Percentiles rank a stretch among this genome's conserved stretches.
Conservation (phyloP, 2,329 filamentous ascomycete genomes). For the Calonectria honghensis region DNA sequence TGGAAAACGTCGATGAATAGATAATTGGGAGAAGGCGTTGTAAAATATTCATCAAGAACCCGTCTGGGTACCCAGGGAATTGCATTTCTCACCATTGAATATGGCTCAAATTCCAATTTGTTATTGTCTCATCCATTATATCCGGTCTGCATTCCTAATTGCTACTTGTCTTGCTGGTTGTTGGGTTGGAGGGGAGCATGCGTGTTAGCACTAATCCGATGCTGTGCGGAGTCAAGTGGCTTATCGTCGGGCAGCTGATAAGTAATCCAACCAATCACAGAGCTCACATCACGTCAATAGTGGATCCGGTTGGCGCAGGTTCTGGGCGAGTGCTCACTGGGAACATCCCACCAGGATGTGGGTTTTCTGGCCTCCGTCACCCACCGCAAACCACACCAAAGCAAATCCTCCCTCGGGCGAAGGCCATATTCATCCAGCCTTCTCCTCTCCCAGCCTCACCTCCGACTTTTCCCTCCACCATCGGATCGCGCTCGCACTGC, state of each 20-base stretch:
- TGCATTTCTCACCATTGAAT: neutral
- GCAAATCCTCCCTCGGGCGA: conserved; percentile 29
- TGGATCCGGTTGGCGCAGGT: conserved; percentile 38
- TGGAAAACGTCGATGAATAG: neutral
- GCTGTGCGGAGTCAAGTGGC: conserved; percentile 41
- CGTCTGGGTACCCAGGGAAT: too few relatives aligned
- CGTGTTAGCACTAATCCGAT: conserved; percentile 28
- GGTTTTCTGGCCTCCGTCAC: conserved; percentile 50
- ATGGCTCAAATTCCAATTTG: neutral
- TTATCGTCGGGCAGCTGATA: conserved; percentile 53
- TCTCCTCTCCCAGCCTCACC: conserved; percentile 49
- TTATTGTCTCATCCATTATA: conserved; percentile 25
- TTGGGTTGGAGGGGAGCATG: conserved; percentile 1
- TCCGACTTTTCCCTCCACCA: conserved; percentile 36
- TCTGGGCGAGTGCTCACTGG: conserved; percentile 44
- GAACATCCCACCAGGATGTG: conserved; percentile 54
- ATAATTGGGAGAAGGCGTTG: neutral
- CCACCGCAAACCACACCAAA: conserved; percentile 42
- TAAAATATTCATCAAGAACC: neutral
- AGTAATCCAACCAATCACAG: conserved; percentile 50
- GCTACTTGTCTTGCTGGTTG: conserved; percentile 20
- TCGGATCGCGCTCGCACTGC: conserved; percentile 13
- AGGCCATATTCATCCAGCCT: conserved; percentile 39
- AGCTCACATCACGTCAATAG: conserved; percentile 43
- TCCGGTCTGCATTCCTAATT: conserved; percentile 12